Evolutionary conservation across 2,329 filamentous ascomycete species (phyloP), one percentile per base, ranked within the genome.

Genomic region (Zymoseptoria pseudotritici): DNA sequence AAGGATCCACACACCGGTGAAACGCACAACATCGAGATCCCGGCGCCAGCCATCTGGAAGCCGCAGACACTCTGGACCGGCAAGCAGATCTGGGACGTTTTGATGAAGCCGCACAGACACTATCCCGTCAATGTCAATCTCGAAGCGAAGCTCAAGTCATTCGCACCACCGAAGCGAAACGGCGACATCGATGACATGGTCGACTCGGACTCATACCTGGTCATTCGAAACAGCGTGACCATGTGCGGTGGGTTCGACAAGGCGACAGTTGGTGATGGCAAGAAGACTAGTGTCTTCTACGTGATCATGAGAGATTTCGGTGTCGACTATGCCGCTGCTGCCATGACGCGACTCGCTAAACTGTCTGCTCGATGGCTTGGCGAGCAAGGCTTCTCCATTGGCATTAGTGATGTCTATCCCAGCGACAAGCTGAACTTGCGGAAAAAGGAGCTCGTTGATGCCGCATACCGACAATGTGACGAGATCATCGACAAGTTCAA

Each of bases 231-330:
- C 72, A 97, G 93, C 0, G 92, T 97, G 73, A 86, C 97, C 63
- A 96, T 99, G 90, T 97, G 93, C 71, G 94, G 94, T 62, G 84
- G 88, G 61, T 97, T 97, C 91, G 94, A 99, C 79, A 99, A 99
- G 76, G 89, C 90, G 1, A 97, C 92, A 0, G 90, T 99, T n/a
- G 94, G 94, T 67, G 86, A 90, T 5, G 94, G 94, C 68, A 97
- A 97, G 79, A 99, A 99, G 72, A 93, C 96, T 73, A 97, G 92
- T 0, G 87, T 99, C 20, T 99, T 97, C 72, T 99, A 97, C 71
- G 89, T 97, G 59, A 93, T 99, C 71, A 84, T 97, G 67, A 85
- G 94, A 79, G 94, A 99, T 77, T 99, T 89, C 69, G 94, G 94
- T 0, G 90, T 92, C 1, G 89, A 96, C 58, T 87, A 90, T 59